Conservation (phyloP, 2,329 filamentous ascomycete genomes). For the Fusarium stilboides region DNA sequence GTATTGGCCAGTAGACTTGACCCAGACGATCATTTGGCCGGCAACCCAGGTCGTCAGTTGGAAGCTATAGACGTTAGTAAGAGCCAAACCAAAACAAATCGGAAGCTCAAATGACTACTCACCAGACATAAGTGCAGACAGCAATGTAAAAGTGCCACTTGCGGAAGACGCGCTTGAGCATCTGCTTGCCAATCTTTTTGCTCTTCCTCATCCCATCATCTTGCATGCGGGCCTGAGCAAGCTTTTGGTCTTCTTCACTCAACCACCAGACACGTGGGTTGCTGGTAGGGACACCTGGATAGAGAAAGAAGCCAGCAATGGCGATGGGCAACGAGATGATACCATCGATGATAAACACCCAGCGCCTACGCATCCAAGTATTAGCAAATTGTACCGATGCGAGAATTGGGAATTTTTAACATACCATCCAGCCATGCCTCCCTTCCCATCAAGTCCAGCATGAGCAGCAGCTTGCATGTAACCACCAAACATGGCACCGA, state of each 20-base stretch:
- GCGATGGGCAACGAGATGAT: conserved; percentile 48
- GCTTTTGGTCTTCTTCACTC: conserved; percentile 43
- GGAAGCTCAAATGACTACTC: not conserved
- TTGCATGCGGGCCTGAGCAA: conserved; percentile 47
- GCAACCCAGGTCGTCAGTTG: conserved; percentile 42
- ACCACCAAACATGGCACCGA: conserved; percentile 37
- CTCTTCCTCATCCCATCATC: conserved; percentile 43
- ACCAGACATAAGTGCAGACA: conserved; percentile 44
- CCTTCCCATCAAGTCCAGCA: conserved; percentile 32
- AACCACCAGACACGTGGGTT: conserved; percentile 48
- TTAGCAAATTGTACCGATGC: not conserved
- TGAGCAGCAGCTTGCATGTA: conserved; percentile 43
- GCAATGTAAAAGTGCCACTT: conserved; percentile 51
- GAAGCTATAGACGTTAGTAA: conserved; percentile 15
- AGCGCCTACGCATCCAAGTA: conserved; percentile 40
- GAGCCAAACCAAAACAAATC: not conserved
- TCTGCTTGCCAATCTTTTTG: conserved; percentile 45
- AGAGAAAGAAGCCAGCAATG: conserved; percentile 49
- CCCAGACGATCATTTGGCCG: conserved; percentile 50
- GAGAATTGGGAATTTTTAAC: not conserved
- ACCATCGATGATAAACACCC: conserved; percentile 56
- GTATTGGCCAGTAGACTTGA: conserved; percentile 40
- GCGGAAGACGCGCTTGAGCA: conserved; percentile 48
- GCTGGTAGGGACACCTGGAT: conserved; percentile 48
- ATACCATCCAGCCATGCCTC: conserved; percentile 39